Evolutionary conservation across 2,329 filamentous ascomycete genomes (phyloP).

Genomic region (Madurella mycetomatis): DNA sequence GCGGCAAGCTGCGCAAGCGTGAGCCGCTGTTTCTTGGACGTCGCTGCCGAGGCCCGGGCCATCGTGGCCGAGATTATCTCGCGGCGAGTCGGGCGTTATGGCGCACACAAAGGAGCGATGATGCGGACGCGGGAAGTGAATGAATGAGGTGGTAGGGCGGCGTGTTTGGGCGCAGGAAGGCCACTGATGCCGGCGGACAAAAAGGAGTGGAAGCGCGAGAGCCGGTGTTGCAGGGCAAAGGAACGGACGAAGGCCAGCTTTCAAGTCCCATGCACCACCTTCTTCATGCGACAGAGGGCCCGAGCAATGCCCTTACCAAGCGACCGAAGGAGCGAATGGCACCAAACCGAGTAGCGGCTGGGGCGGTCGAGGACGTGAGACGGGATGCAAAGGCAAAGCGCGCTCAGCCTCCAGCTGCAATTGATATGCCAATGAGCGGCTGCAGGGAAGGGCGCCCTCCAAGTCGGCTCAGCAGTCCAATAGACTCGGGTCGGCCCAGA

Average conservation of each 20-base stretch:
- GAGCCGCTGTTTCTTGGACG: conserved; percentile 63
- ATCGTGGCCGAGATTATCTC: conserved; percentile 11
- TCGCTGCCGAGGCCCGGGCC: conserved; percentile 16
- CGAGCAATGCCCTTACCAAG: conserved; percentile 4
- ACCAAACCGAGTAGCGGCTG: conserved; percentile 2
- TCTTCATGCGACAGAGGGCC: conserved; percentile 20
- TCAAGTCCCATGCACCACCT: conserved; percentile 8
- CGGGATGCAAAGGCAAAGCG: conserved; percentile 1
- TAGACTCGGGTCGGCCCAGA: conserved; percentile 8
- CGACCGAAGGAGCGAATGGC: not conserved
- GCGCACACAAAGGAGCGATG: not conserved
- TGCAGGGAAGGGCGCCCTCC: not conserved
- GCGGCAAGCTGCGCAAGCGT: conserved; percentile 83
- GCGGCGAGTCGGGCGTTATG: not conserved
- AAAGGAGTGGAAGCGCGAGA: conserved; percentile 3
- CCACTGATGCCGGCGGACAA: not conserved
- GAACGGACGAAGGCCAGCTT: conserved; percentile 18
- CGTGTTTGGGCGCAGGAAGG: not conserved
- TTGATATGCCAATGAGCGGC: conserved; percentile 6
- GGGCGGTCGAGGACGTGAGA: conserved; percentile 9
- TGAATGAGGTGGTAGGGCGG: not conserved
- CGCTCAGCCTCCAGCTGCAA: conserved; percentile 16
- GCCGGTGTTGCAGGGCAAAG: conserved; percentile 6
- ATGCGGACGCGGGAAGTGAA: not conserved
- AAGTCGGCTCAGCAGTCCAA: conserved; percentile 8